Base-by-base conservation (phyloP, 169 alveolate species). In the Eimeria sp. region DNA sequence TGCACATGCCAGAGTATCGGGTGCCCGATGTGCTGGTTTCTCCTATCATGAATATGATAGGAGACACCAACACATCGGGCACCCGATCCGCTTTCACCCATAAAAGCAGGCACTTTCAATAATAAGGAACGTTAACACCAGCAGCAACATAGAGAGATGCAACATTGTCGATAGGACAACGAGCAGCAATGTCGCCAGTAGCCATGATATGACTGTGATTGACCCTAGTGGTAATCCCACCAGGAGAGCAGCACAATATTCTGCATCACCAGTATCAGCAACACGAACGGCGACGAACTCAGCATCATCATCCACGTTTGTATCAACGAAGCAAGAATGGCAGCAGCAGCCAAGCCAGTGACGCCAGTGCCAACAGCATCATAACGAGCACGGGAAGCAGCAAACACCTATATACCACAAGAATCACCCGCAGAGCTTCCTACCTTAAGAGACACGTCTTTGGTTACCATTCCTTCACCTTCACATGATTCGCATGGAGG, bases 401-500 rank as follows among this genome's bases (percentile, higher is more conserved):
- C 87, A 73, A 54, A 54, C 67, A 58, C 16, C 11, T 18, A 16
- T 13, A 30, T 16, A 5, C 18, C 80, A 20, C 80, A 70, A 6
- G 27, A 13, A 34, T 11, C 80, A 70, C 51, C 80, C 30, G 80
- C 47, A 30, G 34, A 9, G 18, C n/a, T 0, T n/a, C 57, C 40
- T 76, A 76, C 87, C 87, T 76, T 76, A 9, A 76, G 22, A 47
- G 57, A 49, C 34, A 76, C 87, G 11, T 76, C 87, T 49, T 45
- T 76, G 87, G 11, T 45, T 20, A 76, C 40, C 43, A 76, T 9
- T 45, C 92, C 92, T 25, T 86, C 73, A 34, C 63, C 92, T 25
- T 58, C 92, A 61, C 92, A 86, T 40, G 75, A 34, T 14, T 54
- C 61, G 49, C 92, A 86, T 5, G 54, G 65, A 61, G 92, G 92